A percentile compares a stretch with the other conserved stretches of the same genome.
These are phyloP conservation scores for Solanum hybrid DNA, from an alignment of 305 asterid species.

Conservation along the genomic window DNA sequence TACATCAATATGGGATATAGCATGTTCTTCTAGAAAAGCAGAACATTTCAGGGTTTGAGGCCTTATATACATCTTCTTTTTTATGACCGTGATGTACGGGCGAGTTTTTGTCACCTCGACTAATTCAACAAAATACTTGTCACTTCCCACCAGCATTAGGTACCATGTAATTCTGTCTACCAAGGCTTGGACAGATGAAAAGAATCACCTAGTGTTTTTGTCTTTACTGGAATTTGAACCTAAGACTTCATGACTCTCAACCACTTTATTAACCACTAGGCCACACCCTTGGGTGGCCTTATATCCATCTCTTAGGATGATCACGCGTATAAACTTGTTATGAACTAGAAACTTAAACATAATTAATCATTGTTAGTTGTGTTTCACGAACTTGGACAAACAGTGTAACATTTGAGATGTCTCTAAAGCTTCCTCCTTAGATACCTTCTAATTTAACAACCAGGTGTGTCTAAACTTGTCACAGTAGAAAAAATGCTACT, in stretches of 20 bases:
- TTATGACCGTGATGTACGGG: background rate
- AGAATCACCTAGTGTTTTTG: background rate
- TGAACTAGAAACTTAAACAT: background rate
- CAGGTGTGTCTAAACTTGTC: background rate
- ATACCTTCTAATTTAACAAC: background rate
- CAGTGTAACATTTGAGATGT: background rate
- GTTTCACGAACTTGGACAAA: background rate
- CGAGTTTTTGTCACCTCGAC: background rate
- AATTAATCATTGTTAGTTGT: background rate
- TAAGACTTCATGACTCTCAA: background rate
- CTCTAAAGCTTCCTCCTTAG: background rate
- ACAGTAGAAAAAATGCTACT: background rate
- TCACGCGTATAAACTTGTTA: background rate
- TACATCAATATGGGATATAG: background rate
- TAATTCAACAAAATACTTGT: background rate
- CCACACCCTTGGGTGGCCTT: background rate
- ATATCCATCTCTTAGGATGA: background rate
- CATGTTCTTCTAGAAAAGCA: background rate
- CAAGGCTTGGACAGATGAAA: background rate
- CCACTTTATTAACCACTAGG: background rate
- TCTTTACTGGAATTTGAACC: background rate
- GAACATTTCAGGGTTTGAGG: background rate
- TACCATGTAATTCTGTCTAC: background rate
- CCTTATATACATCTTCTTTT: background rate
- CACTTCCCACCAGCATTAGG: background rate